Percentiles rank a stretch among this genome's conserved stretches.
phyloP scores from a whole-genome alignment of 495 filamentous ascomycete genomes.

The Neurospora intermedia region DNA sequence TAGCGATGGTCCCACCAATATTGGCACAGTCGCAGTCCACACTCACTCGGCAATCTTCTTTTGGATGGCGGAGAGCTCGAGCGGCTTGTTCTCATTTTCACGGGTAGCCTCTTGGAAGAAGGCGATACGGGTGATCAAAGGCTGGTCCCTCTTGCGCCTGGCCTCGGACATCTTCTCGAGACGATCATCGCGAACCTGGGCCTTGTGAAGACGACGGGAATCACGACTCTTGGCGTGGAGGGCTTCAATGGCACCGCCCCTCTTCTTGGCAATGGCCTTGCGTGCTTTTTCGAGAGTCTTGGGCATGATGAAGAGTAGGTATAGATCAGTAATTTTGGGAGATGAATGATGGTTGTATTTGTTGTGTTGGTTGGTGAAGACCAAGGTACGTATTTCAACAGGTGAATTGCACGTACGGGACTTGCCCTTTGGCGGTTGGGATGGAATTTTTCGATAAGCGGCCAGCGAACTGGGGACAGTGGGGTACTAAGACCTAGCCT shows the following conservation, averaged over 20 bases:
- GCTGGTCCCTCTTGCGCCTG: constrained; percentile 55
- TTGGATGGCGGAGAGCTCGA: constrained; percentile 49
- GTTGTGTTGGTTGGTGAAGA: constrained; percentile 4
- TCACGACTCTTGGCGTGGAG: constrained; percentile 81
- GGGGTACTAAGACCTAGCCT: constrained; percentile 8
- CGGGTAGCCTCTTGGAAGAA: constrained; percentile 56
- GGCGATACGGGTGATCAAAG: constrained; percentile 63
- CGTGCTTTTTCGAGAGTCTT: constrained; percentile 66
- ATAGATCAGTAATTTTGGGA: background rate
- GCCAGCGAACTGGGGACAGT: constrained; percentile 9
- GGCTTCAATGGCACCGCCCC: constrained; percentile 51
- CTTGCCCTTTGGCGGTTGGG: background rate
- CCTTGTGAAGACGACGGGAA: constrained; percentile 60
- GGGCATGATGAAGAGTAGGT: constrained; percentile 45
- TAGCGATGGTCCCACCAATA: background rate
- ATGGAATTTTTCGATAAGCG: background rate
- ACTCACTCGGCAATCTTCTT: constrained; percentile 52
- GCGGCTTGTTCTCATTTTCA: constrained; percentile 39
- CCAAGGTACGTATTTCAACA: background rate
- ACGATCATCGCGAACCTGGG: constrained; percentile 64
- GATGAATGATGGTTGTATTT: background rate
- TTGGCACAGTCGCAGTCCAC: background rate
- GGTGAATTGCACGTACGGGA: background rate
- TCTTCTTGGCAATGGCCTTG: constrained; percentile 75
- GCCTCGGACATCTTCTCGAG: constrained; percentile 52